Base-by-base conservation (phyloP, 306 rosid species). In the Carpinus fangiana region DNA sequence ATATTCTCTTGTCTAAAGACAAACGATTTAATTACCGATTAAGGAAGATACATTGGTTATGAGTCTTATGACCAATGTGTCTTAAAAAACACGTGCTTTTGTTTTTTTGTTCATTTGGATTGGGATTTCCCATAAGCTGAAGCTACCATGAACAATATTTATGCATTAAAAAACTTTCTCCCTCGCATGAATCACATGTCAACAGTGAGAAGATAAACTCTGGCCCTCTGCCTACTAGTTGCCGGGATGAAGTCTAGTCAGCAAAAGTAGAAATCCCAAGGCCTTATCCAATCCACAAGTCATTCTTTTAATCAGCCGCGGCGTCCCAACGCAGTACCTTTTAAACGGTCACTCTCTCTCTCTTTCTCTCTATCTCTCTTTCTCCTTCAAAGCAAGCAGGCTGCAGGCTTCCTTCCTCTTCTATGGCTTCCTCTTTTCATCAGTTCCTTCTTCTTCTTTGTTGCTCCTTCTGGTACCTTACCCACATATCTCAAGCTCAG, bases 341-440 rank as follows among this genome's bases (percentile, higher is more conserved):
- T 62, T 73, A 36, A 72, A 31, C 0, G 6, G 0, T 41, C 45
- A 0, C 45, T 41, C 8, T 41, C 45, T 41, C 45, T 36, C 6
- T 7, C 66, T 21, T 17, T 1, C 41, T 20, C 72, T n/a, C n/a
- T n/a, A n/a, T 41, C 45, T 36, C 6, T 7, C 66, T 6, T 16
- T 45, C 23, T 2, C 21, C 16, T 7, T 9, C 36, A 61, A 62
- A 28, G 46, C 26, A 55, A 7, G 7, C n/a, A 0, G 45, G 14
- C 46, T 23, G 26, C 26, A 23, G 26, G 26, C 26, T 23, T 23
- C 26, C 26, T 60, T 64, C 41, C 79, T 18, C 79, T 18, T 60
- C 71, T 46, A 89, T 89, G 92, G 88, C 86, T 76, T 75, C 45
- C 43, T 13, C 50, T 12, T 62, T 61, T 43, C 71, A n/a, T 43